Percentiles rank a stretch among this genome's conserved stretches.
Conservation (phyloP, 805 yeast genomes). For the Saturnispora hagleri region DNA sequence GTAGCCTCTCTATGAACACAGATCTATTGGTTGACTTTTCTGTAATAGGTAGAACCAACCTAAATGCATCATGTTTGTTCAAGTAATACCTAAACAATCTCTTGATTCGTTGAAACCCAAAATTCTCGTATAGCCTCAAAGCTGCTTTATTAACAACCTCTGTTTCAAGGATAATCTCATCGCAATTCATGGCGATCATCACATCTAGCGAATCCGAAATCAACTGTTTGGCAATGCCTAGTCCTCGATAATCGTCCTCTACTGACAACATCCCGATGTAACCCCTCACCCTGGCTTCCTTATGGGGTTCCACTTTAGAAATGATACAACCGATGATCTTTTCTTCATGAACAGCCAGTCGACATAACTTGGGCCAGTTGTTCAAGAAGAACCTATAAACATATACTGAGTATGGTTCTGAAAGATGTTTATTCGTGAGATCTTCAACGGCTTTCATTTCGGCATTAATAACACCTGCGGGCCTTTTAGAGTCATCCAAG, state of each 20-base stretch:
- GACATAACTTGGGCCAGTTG: slow-evolving; percentile 84
- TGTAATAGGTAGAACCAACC: slow-evolving; percentile 74
- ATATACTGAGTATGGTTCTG: slow-evolving; percentile 91
- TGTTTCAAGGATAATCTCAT: slow-evolving; percentile 89
- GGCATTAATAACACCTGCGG: slow-evolving; percentile 17
- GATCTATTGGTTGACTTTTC: slow-evolving; percentile 47
- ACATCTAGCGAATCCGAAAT: slow-evolving; percentile 52
- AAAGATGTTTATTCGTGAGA: slow-evolving; percentile 63
- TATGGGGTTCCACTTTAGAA: slow-evolving; percentile 71
- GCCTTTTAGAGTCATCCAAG: background rate
- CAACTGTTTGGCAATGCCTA: slow-evolving; percentile 71
- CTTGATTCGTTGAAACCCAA: slow-evolving; percentile 30
- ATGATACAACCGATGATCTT: slow-evolving; percentile 73
- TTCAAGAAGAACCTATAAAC: slow-evolving; percentile 86
- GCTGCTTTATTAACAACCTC: slow-evolving; percentile 61
- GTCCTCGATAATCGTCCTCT: slow-evolving; percentile 57
- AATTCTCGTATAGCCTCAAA: slow-evolving; percentile 29
- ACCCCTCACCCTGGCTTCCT: slow-evolving; percentile 68
- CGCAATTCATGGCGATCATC: slow-evolving; percentile 60
- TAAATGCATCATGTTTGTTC: slow-evolving; percentile 87
- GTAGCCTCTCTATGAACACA: slow-evolving; percentile 35
- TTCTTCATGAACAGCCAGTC: slow-evolving; percentile 41
- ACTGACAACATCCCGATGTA: slow-evolving; percentile 96
- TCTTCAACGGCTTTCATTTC: slow-evolving; percentile 44
- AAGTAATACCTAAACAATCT: slow-evolving; percentile 80